Conservation (phyloP, 2,329 filamentous ascomycete genomes). For the Calonectria hongkongensis region DNA sequence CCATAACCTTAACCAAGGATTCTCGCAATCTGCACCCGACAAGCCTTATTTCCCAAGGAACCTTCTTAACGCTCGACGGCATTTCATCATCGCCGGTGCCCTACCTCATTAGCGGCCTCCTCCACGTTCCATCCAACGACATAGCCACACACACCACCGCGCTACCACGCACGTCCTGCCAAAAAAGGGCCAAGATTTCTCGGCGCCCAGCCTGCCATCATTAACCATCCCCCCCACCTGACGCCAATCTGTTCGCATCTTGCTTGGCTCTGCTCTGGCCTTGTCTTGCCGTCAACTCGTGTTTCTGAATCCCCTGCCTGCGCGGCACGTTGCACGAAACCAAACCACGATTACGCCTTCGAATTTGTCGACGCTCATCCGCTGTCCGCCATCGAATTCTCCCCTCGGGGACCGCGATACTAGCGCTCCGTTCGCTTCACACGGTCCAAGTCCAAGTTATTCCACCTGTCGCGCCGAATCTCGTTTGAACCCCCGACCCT, state of each 20-base stretch:
- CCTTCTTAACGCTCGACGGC: neutral
- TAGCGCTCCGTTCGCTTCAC: conserved; percentile 16
- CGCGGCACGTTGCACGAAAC: conserved; percentile 46
- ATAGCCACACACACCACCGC: conserved; percentile 27
- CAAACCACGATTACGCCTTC: conserved; percentile 34
- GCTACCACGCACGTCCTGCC: conserved; percentile 24
- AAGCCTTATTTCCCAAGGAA: conserved; percentile 5
- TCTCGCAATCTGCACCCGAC: conserved; percentile 7
- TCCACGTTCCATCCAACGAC: conserved; percentile 19
- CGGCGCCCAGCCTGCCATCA: conserved; percentile 42
- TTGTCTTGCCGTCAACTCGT: conserved; percentile 8
- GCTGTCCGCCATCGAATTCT: conserved; percentile 15
- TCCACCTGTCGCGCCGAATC: conserved; percentile 12
- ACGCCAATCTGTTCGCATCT: conserved; percentile 29
- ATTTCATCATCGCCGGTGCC: conserved; percentile 1
- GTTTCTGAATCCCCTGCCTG: conserved; percentile 37
- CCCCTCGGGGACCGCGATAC: conserved; percentile 19
- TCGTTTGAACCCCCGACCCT: conserved; percentile 3
- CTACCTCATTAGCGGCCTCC: conserved; percentile 14
- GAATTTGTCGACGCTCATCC: conserved; percentile 34
- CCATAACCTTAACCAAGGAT: conserved; percentile 5
- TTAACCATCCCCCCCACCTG: conserved; percentile 39
- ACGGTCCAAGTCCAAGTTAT: neutral
- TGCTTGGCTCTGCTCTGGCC: conserved; percentile 21
- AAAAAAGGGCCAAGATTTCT: conserved; percentile 37